Base-by-base conservation (phyloP, 352 stramenopile genomes). In the Plasmopara viticola region DNA sequence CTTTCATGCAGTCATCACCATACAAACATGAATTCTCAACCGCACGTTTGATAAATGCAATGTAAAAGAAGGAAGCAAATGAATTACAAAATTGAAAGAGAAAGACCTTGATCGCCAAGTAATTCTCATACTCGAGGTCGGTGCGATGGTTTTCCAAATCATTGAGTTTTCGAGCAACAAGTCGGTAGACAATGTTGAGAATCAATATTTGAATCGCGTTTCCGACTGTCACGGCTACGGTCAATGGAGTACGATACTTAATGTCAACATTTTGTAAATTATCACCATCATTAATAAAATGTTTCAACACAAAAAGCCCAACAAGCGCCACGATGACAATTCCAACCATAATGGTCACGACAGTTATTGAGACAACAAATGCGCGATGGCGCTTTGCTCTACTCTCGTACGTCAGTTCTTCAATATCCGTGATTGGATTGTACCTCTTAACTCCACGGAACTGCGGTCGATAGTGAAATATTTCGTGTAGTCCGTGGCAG, bases 71-170 rank as follows among this genome's bases (percentile, higher is more conserved):
- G 29, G 86, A 95, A 34, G 88, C 87, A 60, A 97, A 98, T 62
- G 95, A 96, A 72, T 96, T 98, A 49, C 95, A 94, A 61, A 98
- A 98, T 60, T 96, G 81, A 66, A 99, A 99, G n/a, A 97, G 64
- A 51, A 98, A 98, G 4, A 98, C 94, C 70, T 99, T 99, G 64
- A 96, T 90, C 42, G 98, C 97, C 53, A 99, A 71, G 51, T 86
- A 68, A 57, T 95, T 94, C 35, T 91, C 73, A 66, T 91, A 95
- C 50, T 86, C 72, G n/a, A 64, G 70, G 30, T 93, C 78, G 3
- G 86, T 97, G 45, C 81, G 84, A 68, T 97, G 87, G 60, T 95
- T 95, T 64, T 97, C 88, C n/a, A 80, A 88, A 48, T 97, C 74
- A 58, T 97, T 98, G 28, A 99, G 67, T 39, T 77, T 79, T 13